Percentiles rank a stretch among this genome's conserved stretches.
phyloP scores from a whole-genome alignment of 805 yeast species.

The Starmerella apis region DNA sequence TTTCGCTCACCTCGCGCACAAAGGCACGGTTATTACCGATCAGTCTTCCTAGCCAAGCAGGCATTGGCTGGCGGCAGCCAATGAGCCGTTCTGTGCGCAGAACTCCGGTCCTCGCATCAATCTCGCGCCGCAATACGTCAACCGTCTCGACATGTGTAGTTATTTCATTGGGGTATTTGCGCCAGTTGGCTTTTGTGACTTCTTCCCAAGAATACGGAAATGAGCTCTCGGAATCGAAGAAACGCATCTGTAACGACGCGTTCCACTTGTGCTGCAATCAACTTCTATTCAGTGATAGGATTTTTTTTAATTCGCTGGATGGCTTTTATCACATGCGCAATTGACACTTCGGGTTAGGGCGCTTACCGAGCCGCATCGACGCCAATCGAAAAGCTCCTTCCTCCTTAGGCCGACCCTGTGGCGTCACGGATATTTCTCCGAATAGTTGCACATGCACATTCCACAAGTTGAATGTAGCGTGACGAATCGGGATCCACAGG shows the following conservation, averaged over 20 bases:
- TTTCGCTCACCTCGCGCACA: constrained; percentile 81
- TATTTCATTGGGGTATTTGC: constrained; percentile 87
- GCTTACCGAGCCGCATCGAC: not conserved
- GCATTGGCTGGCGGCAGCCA: constrained; percentile 79
- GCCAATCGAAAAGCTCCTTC: not conserved
- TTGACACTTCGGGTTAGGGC: not conserved
- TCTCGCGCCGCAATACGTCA: constrained; percentile 68
- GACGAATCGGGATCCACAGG: no score
- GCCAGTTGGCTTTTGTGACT: constrained; percentile 94
- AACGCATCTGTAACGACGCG: constrained; percentile 46
- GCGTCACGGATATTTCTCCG: no score
- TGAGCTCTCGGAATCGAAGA: constrained; percentile 57
- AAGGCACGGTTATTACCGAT: constrained; percentile 69
- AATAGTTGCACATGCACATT: no score
- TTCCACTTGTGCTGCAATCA: not conserved
- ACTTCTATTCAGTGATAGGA: not conserved
- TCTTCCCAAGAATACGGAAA: constrained; percentile 87
- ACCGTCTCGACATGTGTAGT: constrained; percentile 91
- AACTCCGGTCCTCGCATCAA: constrained; percentile 43
- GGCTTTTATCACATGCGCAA: not conserved
- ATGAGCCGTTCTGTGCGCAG: constrained; percentile 77
- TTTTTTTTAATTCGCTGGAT: constrained; percentile 5
- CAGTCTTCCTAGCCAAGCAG: constrained; percentile 62
- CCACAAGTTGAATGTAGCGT: no score
- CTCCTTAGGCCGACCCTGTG: no score